Evolutionary conservation across 768 basidiomycete genomes (phyloP), one percentile per base, ranked within the genome.

Genomic region (Tulasnella sp.): DNA sequence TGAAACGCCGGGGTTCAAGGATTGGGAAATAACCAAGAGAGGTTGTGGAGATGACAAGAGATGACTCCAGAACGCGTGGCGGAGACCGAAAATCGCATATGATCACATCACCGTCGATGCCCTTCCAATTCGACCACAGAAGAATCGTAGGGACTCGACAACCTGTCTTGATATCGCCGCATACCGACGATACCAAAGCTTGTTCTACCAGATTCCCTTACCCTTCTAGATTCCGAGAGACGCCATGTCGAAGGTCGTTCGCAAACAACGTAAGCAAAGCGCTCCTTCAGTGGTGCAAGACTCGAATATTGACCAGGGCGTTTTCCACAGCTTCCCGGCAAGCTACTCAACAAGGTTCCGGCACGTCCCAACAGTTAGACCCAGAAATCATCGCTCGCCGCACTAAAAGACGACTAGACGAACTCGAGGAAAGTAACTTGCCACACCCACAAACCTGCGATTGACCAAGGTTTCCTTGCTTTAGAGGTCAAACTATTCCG

Each of bases 401-500:
- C 58, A 84, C 79, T 7, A 82, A 78, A 67, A 72, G 80, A 39
- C 87, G 84, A 68, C 76, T 92, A 6, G 86, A 86, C 61, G 88
- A 92, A 67, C 81, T 92, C 48, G 88, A 92, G 77, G 87, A 83
- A 63, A 9, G 67, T 52, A 15, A 25, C n/a, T 19, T 37, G 59
- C 42, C 59, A 55, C 9, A 61, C 31, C 25, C 35, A 37, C 35
- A 23, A 56, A 41, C 52, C 61, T 52, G 57, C 31, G 59, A 15
- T 62, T 55, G 15, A 15, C 12, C 8, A 35, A 25, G 36, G 36
- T 29, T 12, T 39, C 11, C 31, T 37, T 25, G 48, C 63, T n/a
- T n/a, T n/a, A 89, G 86, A 76, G 81, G 55, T 84, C 87, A 31
- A 89, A 90, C 67, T 86, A 87, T 66, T 73, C 81, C 35, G 84